Evolutionary conservation across 75 land plant genomes (phyloP), one percentile per base, ranked within the genome.

Genomic region (Selaginella tamariscina): DNA sequence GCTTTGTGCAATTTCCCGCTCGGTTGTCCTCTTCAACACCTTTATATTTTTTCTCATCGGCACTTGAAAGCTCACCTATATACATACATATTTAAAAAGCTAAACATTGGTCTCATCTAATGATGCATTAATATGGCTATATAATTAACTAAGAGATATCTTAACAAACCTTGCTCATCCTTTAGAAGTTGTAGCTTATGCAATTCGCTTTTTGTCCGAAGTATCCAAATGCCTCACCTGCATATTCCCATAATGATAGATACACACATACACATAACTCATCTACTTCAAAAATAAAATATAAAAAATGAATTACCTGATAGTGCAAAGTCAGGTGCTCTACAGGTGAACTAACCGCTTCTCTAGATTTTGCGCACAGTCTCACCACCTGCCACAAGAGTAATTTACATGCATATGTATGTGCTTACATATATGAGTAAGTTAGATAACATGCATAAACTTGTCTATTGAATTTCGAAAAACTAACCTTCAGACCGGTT

Each of bases 21-120:
- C 96, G 8, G 99, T 95, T 71, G 97, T 96, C 60, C 96, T 75
- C 73, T 95, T 95, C 29, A 95, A 67, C n/a, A n/a, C 91, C 91
- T 78, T 95, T 95, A 65, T 87, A 95, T 68, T 95, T 95, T 74
- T 95, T 95, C 75, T 90, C 99, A 82, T 95, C 96, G 72, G 92
- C 89, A 80, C 99, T 95, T 30, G 97, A 95, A 67, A 95, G 67
- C 24, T 95, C 99, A 55, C 99, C 99, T 95, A 73, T 31, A 32
- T 11, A 23, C 21, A 70, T 9, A 22, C 0, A 11, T 39, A 39
- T 39, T 39, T 15, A 39, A 39, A 39, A 39, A 39, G n/a, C n/a
- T n/a, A n/a, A 39, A 39, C 49, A 39, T 39, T 39, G n/a, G n/a
- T n/a, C n/a, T n/a, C n/a, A n/a, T n/a, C n/a, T 39, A 15, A 15